Base-by-base conservation (phyloP, 2,329 filamentous ascomycete species). In the Arthrobotrys conoides region DNA sequence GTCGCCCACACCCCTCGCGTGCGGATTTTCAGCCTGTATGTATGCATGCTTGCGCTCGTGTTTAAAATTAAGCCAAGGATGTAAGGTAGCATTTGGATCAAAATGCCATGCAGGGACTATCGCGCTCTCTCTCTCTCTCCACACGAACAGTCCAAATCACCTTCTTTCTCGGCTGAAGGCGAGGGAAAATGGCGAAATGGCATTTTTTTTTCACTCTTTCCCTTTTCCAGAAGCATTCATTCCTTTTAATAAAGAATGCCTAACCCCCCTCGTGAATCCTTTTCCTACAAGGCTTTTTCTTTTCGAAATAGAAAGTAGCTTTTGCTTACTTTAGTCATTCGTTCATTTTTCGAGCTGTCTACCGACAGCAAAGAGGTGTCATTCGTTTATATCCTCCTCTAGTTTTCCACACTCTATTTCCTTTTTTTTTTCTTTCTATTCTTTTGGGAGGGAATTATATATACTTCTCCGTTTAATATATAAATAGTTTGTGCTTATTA, bases 51-150 rank as follows among this genome's bases (percentile, higher is more conserved):
- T 30, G 27, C 51, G 16, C 51, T 59, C 30, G 53, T 36, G 53
- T 59, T 59, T 59, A 59, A 61, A 61, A 61, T 61, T 61, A 61
- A 51, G 59, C 44, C 69, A 55, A 63, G 69, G 59, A 66, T 65
- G 59, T 65, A 72, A 72, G 59, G 69, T 72, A 72, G 59, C 36
- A 72, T 72, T 72, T 57, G 66, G 44, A 64, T 27, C 20, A 51
- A 72, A 72, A 72, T 72, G 63, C 48, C 55, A 72, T 72, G 59
- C 69, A 65, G 69, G 69, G 59, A 46, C 67, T 49, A 49, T 61
- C 57, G 57, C 57, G 57, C 57, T 46, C 67, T 51, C 55, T 71
- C 67, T 24, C 18, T 41, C 53, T 59, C 53, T 38, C 53, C 67
- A 38, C 53, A n/a, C n/a, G n/a, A n/a, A n/a, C 16, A 12, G 41